Evolutionary conservation across 176 grass and related monocot genomes (phyloP).

Genomic region (Aegilops bicornis): DNA sequence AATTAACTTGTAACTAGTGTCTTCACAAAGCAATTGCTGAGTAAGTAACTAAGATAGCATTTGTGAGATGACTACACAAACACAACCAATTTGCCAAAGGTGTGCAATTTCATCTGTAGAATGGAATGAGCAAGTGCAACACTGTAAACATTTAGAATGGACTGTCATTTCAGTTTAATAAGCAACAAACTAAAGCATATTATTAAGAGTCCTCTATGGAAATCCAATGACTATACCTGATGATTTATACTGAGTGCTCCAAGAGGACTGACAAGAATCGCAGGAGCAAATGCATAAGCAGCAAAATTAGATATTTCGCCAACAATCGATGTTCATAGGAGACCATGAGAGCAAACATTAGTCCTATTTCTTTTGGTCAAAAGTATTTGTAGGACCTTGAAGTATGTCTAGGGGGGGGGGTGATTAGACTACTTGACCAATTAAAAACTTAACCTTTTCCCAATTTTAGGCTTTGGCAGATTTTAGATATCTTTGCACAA

Average conservation of each 20-base stretch:
- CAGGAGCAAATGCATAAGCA: slow-evolving; percentile 95
- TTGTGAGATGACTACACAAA: slow-evolving; percentile 55
- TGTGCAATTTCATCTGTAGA: slow-evolving; percentile 77
- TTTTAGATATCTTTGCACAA: no score
- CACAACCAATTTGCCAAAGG: slow-evolving; percentile 82
- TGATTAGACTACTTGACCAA: no score
- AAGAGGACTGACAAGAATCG: slow-evolving; percentile 93
- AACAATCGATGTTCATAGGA: slow-evolving; percentile 68
- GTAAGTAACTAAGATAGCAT: no score
- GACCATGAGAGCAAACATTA: slow-evolving; percentile 17
- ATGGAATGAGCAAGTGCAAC: slow-evolving; percentile 84
- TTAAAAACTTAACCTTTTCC: no score
- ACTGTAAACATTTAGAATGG: slow-evolving; percentile 43
- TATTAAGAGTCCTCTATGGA: slow-evolving; percentile 1
- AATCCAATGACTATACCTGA: slow-evolving; percentile 55
- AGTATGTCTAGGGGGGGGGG: no score
- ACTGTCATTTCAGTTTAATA: slow-evolving; percentile 20
- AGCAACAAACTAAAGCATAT: slow-evolving; percentile 15
- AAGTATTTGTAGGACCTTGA: no score
- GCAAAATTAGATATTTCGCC: slow-evolving; percentile 96
- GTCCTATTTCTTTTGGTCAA: no score
- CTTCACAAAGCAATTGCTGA: no score
- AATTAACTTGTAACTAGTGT: no score
- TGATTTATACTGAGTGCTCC: slow-evolving; percentile 94
- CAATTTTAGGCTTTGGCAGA: no score